These are phyloP conservation scores for Agaricus blazei DNA, from an alignment of 768 basidiomycete genomes.

Conservation along the genomic window DNA sequence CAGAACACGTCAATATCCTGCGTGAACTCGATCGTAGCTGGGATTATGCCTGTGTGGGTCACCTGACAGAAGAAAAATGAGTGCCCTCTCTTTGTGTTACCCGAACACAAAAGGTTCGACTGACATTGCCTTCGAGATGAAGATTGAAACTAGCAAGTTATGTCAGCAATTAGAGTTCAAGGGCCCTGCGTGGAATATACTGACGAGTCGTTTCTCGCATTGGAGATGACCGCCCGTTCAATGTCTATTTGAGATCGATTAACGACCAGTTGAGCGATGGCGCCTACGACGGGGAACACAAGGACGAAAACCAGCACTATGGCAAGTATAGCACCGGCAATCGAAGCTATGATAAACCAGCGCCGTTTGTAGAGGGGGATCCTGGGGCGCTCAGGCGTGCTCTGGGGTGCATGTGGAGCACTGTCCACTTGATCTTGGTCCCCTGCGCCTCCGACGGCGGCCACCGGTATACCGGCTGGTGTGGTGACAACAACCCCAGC, in stretches of 20 bases:
- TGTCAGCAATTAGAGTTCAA: not conserved
- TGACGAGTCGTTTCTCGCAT: constrained; percentile 54
- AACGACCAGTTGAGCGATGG: constrained; percentile 62
- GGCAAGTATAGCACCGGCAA: constrained; percentile 44
- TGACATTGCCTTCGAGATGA: constrained; percentile 48
- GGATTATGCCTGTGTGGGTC: constrained; percentile 60
- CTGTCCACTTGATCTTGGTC: not conserved
- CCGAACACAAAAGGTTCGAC: not conserved
- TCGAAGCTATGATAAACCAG: constrained; percentile 56
- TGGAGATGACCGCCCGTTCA: constrained; percentile 43
- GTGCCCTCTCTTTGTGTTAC: not conserved
- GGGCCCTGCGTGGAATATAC: constrained; percentile 16
- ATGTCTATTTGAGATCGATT: constrained; percentile 51
- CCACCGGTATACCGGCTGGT: constrained; percentile 17
- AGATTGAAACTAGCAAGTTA: constrained; percentile 42
- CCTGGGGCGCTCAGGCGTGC: constrained; percentile 15
- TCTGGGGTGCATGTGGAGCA: constrained; percentile 10
- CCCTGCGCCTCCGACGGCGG: constrained; percentile 10
- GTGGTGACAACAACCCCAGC: constrained; percentile 24
- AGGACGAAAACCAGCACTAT: constrained; percentile 65
- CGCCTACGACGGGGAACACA: constrained; percentile 62
- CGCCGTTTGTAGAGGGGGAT: constrained; percentile 56
- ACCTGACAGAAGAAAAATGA: constrained; percentile 31
- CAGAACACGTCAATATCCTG: constrained; percentile 55
- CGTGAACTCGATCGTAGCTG: constrained; percentile 57